A percentile compares a stretch with the other conserved stretches of the same genome.
Evolutionary conservation across 805 yeast genomes (phyloP).

Genomic region (Starmera amethionina): DNA sequence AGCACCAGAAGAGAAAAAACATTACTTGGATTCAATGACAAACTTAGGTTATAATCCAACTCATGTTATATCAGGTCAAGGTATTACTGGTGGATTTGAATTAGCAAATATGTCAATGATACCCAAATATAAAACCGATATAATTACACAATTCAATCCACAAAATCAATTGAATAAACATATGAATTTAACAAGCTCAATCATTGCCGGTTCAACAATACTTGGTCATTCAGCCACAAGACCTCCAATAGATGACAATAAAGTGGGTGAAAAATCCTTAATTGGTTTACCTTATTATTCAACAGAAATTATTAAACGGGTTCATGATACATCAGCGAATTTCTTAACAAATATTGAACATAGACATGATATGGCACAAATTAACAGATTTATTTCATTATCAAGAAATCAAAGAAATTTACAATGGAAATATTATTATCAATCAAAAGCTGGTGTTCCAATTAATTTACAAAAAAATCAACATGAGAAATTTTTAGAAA

Average conservation of each 20-base stretch:
- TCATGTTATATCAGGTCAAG: constrained; percentile 20
- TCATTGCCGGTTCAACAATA: constrained; percentile 1
- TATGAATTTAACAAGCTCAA: constrained; percentile 1
- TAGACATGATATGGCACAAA: constrained; percentile 36
- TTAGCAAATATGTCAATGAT: constrained; percentile 12
- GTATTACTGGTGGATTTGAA: constrained; percentile 19
- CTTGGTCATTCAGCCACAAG: constrained; percentile 16
- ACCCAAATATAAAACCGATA: constrained; percentile 15
- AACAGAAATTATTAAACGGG: constrained; percentile 18
- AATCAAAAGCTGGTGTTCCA: constrained; percentile 30
- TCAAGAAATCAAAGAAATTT: constrained; percentile 30
- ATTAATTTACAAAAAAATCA: constrained; percentile 21
- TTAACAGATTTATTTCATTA: constrained; percentile 33
- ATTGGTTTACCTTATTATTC: constrained; percentile 36
- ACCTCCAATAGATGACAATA: constrained; percentile 9
- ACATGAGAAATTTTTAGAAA: constrained; percentile 14
- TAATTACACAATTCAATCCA: constrained; percentile 3
- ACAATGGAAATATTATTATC: constrained; percentile 42
- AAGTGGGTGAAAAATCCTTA: constrained; percentile 15
- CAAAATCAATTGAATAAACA: constrained; percentile 8
- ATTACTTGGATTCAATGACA: constrained; percentile 11
- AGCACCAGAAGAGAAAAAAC: constrained; percentile 16
- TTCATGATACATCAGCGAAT: constrained; percentile 21
- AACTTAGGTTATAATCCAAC: constrained; percentile 9
- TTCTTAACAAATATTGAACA: constrained; percentile 38